Base-by-base conservation (phyloP, 202 grass and related monocot species). In the Cymbopogon flexuosus region DNA sequence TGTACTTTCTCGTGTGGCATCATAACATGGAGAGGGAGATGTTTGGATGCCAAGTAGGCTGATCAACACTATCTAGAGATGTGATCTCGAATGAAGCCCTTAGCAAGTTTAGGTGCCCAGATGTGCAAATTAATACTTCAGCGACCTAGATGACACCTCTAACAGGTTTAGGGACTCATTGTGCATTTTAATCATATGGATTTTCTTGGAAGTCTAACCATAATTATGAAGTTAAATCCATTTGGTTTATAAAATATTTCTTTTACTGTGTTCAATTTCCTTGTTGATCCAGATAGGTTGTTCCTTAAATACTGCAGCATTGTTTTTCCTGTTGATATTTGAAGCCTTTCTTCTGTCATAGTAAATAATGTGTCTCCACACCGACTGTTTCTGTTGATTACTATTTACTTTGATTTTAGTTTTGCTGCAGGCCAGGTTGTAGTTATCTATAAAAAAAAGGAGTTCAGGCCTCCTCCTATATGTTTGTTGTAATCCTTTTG, bases 281-380 rank as follows among this genome's bases (percentile, higher is more conserved):
- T 63, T 72, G 18, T 27, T 57, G 35, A 63, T 39, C 72, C 65
- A 65, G 24, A 75, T 76, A 51, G 45, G 69, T 13, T 36, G 43
- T 45, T 8, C 18, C 7, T 19, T 39, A 62, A 15, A 6, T 80
- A 71, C 9, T 42, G 58, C 36, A 47, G n/a, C n/a, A 70, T 51
- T 62, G 45, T 75, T 62, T 57, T 67, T 0, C 21, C 42, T 18
- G 42, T 35, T 8, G 68, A 35, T 76, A 29, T 49, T 23, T 42
- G 51, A 51, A 15, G 31, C 36, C 52, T 80, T 84, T 75, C 18
- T 62, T 57, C 42, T 84, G 9, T 19, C 9, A 70, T 56, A 15
- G 22, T 34, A 79, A 62, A 15, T 62, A 33, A 8, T 34, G 29
- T 41, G 15, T 46, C 6, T 62, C 62, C 29, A 6, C 3, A 51